These are phyloP conservation scores for Parsonsia alboflavescens DNA, from an alignment of 257 asterid species.

Conservation along the genomic window DNA sequence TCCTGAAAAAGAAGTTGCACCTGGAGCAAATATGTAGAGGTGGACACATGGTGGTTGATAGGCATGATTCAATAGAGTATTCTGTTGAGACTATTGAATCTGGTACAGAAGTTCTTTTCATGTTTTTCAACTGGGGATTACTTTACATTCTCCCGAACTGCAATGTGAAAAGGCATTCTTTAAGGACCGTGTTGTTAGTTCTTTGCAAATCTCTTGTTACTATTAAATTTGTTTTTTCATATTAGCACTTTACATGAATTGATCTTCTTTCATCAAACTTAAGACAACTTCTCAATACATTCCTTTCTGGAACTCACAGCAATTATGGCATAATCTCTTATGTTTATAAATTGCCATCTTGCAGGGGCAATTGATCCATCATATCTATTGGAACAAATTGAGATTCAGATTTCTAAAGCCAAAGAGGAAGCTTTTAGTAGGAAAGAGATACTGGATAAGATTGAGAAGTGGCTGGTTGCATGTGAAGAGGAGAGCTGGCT, in stretches of 20 bases:
- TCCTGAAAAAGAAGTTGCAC: conserved; percentile 53
- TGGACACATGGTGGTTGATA: conserved; percentile 66
- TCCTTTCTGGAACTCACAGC: neutral
- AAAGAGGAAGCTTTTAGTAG: conserved; percentile 74
- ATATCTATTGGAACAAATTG: conserved; percentile 64
- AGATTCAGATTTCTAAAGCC: conserved; percentile 53
- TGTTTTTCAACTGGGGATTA: neutral
- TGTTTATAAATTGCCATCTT: conserved; percentile 16
- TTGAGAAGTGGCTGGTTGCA: conserved; percentile 82
- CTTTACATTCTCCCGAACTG: neutral
- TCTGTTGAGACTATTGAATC: conserved; percentile 62
- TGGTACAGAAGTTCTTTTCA: conserved; percentile 28
- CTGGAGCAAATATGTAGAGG: conserved; percentile 66
- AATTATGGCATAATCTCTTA: neutral
- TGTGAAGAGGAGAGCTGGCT: conserved; percentile 93
- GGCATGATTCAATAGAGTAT: conserved; percentile 32
- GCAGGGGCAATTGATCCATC: conserved; percentile 63
- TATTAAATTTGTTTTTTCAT: too few species aligned
- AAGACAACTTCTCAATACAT: neutral
- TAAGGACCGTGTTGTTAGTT: neutral
- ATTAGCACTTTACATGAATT: neutral
- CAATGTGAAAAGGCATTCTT: neutral
- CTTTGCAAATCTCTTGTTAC: neutral
- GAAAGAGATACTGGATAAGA: conserved; percentile 83
- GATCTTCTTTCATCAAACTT: neutral